phyloP scores from a whole-genome alignment of 257 asterid species.

The Lavandula angustifolia region DNA sequence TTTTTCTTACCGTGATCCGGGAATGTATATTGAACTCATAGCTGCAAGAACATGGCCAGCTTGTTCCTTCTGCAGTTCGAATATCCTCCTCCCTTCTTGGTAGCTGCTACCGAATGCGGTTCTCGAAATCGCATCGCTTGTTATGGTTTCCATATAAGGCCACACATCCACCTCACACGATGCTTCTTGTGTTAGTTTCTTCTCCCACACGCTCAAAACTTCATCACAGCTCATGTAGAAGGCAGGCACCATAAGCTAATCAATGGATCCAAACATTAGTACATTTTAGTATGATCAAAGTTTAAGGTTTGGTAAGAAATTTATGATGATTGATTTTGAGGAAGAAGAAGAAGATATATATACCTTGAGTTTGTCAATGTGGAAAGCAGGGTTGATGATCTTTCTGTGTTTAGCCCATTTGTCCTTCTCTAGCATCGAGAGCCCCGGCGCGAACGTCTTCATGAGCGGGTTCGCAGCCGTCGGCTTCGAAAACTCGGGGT shows the following conservation, averaged over 20 bases:
- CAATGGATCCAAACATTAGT: too few species aligned
- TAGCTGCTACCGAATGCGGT: slow-evolving; percentile 68
- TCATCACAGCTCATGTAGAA: slow-evolving; percentile 46
- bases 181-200: slow-evolving; percentile 32
- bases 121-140: slow-evolving; percentile 54
- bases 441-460: slow-evolving; percentile 23
- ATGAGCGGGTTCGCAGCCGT: slow-evolving; percentile 22
- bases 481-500: slow-evolving; percentile 29
- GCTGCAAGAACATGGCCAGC: slow-evolving; percentile 33
- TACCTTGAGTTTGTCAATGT: slow-evolving; percentile 51
- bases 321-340: too few species aligned
- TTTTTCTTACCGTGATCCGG: slow-evolving; percentile 37
- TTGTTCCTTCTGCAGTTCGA: slow-evolving; percentile 56
- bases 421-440: slow-evolving; percentile 26
- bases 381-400: slow-evolving; percentile 61
- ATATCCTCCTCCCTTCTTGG: slow-evolving; percentile 54
- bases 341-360: not conserved
- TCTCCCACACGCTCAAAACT: slow-evolving; percentile 47
- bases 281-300: too few species aligned
- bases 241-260: slow-evolving; percentile 54
- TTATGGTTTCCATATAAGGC: slow-evolving; percentile 46
- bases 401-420: slow-evolving; percentile 63
- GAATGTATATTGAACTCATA: slow-evolving; percentile 36
- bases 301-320: too few species aligned
- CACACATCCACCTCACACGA: slow-evolving; percentile 52